A percentile compares a stretch with the other conserved stretches of the same genome.
phyloP scores from a whole-genome alignment of 495 filamentous ascomycete species.

The Sabuloglossum arenarium region DNA sequence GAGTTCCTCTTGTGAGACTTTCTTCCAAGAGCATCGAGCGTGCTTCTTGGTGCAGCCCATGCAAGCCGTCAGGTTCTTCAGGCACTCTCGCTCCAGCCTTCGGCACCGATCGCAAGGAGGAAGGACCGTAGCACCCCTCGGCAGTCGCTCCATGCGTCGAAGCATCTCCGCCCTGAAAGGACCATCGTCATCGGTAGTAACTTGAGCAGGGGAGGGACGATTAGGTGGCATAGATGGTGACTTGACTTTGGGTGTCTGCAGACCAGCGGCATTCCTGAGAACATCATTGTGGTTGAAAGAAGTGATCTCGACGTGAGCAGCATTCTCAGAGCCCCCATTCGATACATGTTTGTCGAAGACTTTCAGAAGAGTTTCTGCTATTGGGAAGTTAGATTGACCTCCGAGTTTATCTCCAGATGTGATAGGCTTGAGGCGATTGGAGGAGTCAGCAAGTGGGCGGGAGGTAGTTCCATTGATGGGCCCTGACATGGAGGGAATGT shows the following conservation, averaged over 20 bases:
- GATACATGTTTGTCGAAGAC: background rate
- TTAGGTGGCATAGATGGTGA: constrained; percentile 25
- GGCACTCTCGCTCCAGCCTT: constrained; percentile 55
- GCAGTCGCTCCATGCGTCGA: constrained; percentile 50
- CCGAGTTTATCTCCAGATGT: background rate
- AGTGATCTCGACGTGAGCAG: background rate
- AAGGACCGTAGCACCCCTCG: constrained; percentile 45
- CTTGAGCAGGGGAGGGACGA: constrained; percentile 27
- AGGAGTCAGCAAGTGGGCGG: background rate
- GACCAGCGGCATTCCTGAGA: background rate
- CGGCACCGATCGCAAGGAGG: constrained; percentile 74
- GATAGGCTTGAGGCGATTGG: background rate
- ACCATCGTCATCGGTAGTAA: constrained; percentile 38
- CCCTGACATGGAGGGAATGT: background rate
- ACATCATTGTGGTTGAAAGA: background rate
- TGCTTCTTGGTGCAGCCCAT: constrained; percentile 78
- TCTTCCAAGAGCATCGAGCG: constrained; percentile 65
- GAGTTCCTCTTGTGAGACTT: constrained; percentile 53
- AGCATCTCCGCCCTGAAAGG: constrained; percentile 47
- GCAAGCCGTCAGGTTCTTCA: constrained; percentile 71
- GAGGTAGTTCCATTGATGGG: background rate
- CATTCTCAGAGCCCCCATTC: background rate
- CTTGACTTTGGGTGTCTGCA: background rate
- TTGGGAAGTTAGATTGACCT: background rate
- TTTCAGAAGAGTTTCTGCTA: background rate